Evolutionary conservation across 495 filamentous ascomycete genomes (phyloP).

Genomic region (Barbatosphaeria neglecta): DNA sequence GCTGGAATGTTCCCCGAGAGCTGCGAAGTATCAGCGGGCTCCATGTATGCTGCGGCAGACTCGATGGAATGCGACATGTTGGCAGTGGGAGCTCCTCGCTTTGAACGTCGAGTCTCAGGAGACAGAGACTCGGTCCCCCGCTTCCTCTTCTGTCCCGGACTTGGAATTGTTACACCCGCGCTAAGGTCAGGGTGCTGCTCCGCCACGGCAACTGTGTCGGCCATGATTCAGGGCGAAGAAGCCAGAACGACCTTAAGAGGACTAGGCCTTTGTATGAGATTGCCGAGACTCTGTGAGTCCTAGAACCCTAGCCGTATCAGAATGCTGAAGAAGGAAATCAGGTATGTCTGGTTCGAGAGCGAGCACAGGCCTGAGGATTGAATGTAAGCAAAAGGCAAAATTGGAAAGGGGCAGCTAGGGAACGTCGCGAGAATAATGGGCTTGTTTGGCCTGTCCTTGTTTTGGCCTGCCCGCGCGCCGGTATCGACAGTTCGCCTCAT

Average conservation of each 20-base stretch:
- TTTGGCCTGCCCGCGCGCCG: too few relatives aligned
- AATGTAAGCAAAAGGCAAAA: too few relatives aligned
- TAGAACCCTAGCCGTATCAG: not conserved
- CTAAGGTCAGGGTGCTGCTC: conserved; percentile 26
- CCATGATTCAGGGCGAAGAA: conserved; percentile 22
- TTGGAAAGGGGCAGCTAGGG: too few relatives aligned
- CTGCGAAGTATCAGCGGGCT: conserved; percentile 21
- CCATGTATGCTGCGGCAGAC: conserved; percentile 22
- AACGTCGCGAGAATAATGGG: too few relatives aligned
- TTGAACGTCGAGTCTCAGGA: conserved; percentile 30
- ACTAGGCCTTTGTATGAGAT: not conserved
- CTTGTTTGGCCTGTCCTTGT: too few relatives aligned
- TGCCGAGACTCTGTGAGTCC: not conserved
- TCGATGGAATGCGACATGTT: conserved; percentile 23
- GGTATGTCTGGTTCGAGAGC: too few relatives aligned
- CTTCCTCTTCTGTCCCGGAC: conserved; percentile 35
- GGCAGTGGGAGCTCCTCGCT: conserved; percentile 29
- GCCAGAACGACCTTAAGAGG: too few relatives aligned
- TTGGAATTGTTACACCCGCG: conserved; percentile 9
- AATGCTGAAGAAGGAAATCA: not conserved
- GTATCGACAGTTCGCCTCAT: too few relatives aligned
- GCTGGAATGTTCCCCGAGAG: conserved; percentile 20
- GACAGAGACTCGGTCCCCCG: conserved; percentile 27
- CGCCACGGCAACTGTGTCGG: conserved; percentile 29
- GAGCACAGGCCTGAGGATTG: not conserved